Conservation (phyloP, 306 rosid species). For the Quercus glauca region DNA sequence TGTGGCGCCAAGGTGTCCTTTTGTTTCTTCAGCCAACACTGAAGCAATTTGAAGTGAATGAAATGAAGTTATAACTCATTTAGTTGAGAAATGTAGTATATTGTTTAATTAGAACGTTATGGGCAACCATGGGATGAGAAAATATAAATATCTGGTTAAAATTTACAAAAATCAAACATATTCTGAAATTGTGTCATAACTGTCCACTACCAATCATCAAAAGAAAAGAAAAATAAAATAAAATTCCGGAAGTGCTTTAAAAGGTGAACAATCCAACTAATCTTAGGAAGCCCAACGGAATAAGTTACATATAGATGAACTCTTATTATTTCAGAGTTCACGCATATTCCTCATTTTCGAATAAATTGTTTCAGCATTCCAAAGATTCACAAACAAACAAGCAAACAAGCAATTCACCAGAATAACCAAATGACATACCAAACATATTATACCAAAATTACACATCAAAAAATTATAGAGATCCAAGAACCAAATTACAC, state of each 20-base stretch:
- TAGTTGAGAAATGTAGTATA: not conserved
- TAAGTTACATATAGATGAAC: not conserved
- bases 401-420: not conserved
- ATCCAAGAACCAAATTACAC: not conserved
- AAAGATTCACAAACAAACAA: not conserved
- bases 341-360: not conserved
- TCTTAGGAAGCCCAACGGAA: not conserved
- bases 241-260: not conserved
- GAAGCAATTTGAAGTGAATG: conserved; percentile 26
- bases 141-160: not conserved
- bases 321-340: not conserved
- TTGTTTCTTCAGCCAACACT: conserved; percentile 99
- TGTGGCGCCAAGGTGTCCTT: conserved; percentile 76
- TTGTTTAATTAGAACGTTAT: not conserved
- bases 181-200: not conserved
- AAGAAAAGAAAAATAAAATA: not conserved
- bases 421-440: not conserved
- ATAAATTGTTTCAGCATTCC: not conserved
- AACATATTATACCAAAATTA: not conserved
- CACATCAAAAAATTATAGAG: not conserved
- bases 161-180: not conserved
- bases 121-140: not conserved
- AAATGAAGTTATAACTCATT: not conserved
- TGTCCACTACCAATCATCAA: not conserved
- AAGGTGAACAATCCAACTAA: not conserved